Evolutionary conservation across 75 land plant genomes (phyloP), one percentile per base, ranked within the genome.

Genomic region (Gnetum montanum): DNA sequence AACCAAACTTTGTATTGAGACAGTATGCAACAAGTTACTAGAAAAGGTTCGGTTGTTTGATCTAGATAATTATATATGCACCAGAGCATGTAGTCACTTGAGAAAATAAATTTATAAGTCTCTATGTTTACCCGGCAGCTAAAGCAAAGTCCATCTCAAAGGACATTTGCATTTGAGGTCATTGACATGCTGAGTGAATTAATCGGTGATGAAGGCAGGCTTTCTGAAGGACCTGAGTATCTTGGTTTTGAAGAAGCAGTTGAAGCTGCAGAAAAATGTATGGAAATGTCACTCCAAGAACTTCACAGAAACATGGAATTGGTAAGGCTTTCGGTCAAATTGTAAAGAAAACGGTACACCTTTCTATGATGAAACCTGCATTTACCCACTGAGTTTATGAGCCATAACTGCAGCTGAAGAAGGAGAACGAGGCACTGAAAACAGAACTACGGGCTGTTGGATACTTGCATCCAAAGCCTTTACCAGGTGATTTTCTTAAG

Each of bases 131-230:
- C 11, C 6, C 22, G 15, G 22, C 62, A 65, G 68, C 22, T 65
- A 31, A 58, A 31, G 31, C 38, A 33, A 27, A 58, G 20, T 41
- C 50, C 58, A 30, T 54, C 68, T 27, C 57, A 46, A 36, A 59
- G 38, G 28, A 46, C 43, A 10, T 62, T 35, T 24, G 31, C 34
- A 12, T 18, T 45, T 19, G 68, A 58, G 34, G 68, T 65, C 4
- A 59, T 65, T 22, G 34, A 19, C 10, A 19, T 46, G 22, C 63
- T 65, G 4, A 44, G 27, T 49, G 68, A 59, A 18, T 43, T 65
- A 31, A 27, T 65, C 27, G 34, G 46, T 5, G 64, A 65, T 29
- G 68, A 65, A 23, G 68, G 68, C 31, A 49, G 58, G 62, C 27
- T 57, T n/a, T 36, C 15, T 31, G 62, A 63, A 4, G 27, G 15